These are phyloP conservation scores for Solanum pimpinellifolium DNA, from an alignment of 257 asterid species.

Conservation along the genomic window DNA sequence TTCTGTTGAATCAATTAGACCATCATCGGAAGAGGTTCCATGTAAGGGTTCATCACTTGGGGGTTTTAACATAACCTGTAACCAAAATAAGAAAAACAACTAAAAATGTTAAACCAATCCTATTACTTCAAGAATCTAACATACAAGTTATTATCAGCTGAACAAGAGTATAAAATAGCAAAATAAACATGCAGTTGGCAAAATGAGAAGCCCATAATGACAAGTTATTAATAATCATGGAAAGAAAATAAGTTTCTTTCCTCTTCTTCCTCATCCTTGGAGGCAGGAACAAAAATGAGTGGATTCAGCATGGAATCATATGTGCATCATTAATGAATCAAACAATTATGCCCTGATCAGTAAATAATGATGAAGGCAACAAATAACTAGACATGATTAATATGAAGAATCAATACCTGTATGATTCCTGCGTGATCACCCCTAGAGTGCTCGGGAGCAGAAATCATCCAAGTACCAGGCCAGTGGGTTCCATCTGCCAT, in stretches of 20 bases:
- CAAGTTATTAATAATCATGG: not conserved
- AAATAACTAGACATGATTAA: not conserved
- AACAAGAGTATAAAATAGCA: not conserved
- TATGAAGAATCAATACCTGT: constrained; percentile 36
- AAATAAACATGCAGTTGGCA: not conserved
- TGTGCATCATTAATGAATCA: not conserved
- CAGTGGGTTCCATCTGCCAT: constrained; percentile 95
- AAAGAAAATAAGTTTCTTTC: not conserved
- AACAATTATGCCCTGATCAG: not conserved
- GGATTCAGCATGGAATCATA: not conserved
- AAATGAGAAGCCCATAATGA: not conserved
- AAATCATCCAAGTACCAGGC: constrained; percentile 76
- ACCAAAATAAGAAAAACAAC: not conserved
- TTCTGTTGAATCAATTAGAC: constrained; percentile 54
- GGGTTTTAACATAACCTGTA: constrained; percentile 85
- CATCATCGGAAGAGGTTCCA: constrained; percentile 34
- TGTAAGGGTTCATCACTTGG: constrained; percentile 72
- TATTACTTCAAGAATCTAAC: not conserved
- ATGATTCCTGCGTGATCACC: constrained; percentile 91
- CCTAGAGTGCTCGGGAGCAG: constrained; percentile 63
- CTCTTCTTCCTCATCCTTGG: not conserved
- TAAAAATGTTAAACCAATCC: not conserved
- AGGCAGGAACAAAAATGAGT: not conserved
- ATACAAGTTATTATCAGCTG: constrained; percentile 1
- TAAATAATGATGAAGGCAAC: not conserved